These are phyloP conservation scores for Gracilaria vermiculophylla DNA, from an alignment of 23 red algal genomes.

Conservation along the genomic window DNA sequence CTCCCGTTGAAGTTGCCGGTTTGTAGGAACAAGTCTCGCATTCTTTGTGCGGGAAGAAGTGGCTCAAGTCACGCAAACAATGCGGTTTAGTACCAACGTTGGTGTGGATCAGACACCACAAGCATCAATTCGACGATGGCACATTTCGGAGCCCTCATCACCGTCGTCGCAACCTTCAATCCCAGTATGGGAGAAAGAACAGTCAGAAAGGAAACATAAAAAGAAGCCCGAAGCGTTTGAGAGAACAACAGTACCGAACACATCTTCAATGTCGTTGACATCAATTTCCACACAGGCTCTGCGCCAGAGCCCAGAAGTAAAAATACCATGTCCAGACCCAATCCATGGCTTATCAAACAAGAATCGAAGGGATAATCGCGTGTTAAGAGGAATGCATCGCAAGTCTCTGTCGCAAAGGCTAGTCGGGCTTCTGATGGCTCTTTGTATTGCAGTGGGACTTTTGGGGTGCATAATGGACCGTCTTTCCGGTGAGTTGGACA, in stretches of 20 bases:
- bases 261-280: neutral
- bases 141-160: neutral
- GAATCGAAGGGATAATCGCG: neutral
- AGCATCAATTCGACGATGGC: neutral
- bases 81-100: neutral
- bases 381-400: neutral
- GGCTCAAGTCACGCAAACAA: neutral
- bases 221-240: neutral
- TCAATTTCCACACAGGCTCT: neutral
- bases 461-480: constrained; percentile 15
- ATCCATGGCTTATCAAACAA: neutral
- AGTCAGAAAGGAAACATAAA: neutral
- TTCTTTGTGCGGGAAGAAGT: neutral
- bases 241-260: neutral
- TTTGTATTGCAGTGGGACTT: neutral
- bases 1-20: too few relatives aligned
- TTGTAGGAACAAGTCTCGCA: neutral
- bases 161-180: neutral
- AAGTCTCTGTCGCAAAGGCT: constrained; percentile 8
- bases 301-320: neutral
- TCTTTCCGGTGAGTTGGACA: neutral
- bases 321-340: neutral
- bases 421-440: neutral
- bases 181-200: neutral
- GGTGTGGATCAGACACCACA: neutral